These are phyloP conservation scores for Penicillium sp. DNA, from an alignment of 2,329 filamentous ascomycete genomes.

Conservation along the genomic window DNA sequence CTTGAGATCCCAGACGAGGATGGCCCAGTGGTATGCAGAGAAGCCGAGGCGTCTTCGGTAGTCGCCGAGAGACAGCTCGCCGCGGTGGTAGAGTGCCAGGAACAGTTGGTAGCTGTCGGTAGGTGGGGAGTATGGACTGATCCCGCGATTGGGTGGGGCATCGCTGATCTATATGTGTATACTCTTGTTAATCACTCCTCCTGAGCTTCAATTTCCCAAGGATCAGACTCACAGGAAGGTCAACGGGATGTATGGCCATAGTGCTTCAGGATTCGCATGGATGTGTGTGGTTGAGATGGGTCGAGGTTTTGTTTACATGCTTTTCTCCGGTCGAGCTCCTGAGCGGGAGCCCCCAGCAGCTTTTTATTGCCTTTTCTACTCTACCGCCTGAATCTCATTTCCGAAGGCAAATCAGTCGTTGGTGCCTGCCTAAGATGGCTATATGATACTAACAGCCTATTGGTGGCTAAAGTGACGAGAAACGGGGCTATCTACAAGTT, in stretches of 20 bases:
- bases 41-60: conserved; percentile 1
- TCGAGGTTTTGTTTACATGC: background rate
- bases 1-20: background rate
- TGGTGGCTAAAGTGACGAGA: too few relatives aligned
- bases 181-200: background rate
- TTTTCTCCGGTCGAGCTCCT: background rate
- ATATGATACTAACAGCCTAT: background rate
- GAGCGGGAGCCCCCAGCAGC: background rate
- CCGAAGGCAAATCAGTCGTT: background rate
- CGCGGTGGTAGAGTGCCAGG: conserved; percentile 3
- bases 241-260: background rate
- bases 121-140: background rate
- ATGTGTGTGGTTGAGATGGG: background rate
- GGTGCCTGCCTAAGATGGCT: background rate
- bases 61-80: conserved; percentile 2
- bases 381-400: background rate
- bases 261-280: background rate
- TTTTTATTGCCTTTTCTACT: background rate
- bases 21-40: conserved; percentile 6
- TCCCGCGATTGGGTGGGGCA: background rate
- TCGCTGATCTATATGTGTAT: background rate
- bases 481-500: background rate
- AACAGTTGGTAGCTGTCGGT: background rate
- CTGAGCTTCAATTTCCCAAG: background rate
- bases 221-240: background rate